Evolutionary conservation across 352 stramenopile genomes (phyloP), one percentile per base, ranked within the genome.

Genomic region (Pythium graminicola): DNA sequence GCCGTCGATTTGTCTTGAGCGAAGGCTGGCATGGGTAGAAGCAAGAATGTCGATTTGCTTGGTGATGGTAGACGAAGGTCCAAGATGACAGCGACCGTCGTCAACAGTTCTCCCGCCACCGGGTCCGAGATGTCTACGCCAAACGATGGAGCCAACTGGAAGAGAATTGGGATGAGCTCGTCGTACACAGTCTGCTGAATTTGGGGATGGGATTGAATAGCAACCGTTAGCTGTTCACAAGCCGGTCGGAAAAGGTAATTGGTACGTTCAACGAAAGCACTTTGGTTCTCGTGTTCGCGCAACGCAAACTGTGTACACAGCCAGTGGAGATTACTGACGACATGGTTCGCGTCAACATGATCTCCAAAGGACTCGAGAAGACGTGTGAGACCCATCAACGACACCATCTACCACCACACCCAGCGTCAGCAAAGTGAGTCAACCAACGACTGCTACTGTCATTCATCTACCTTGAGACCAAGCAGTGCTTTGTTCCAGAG

Each of bases 331-430:
- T 75, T 64, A 20, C 63, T 41, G 14, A 69, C 39, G 8, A 88
- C 80, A 14, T 76, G 62, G 5, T 60, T 39, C 9, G 53, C 29
- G 0, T 57, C 23, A 1, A 84, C 62, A 35, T 74, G 52, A 0
- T 82, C 65, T 0, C 67, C 59, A 44, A 91, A 91, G 6, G 76
- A 78, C 58, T 91, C 80, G 11, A 89, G 55, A 17, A 83, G 54
- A 38, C 77, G 73, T 6, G 73, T 89, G 2, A 50, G 67, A 0
- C 75, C 80, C 75, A 86, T 89, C 6, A 87, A 44, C 10, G 77
- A 73, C n/a, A 89, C 77, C 36, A 73, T 64, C 66, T 89, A 65
- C 9, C 35, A 14, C 16, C 26, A 1, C 45, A 31, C 4, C 16
- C 16, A 39, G 40, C 14, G 16, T 17, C 46, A 4, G 1, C 7